Conservation (phyloP, 805 yeast species). For the Priceomyces fermenticarens region DNA sequence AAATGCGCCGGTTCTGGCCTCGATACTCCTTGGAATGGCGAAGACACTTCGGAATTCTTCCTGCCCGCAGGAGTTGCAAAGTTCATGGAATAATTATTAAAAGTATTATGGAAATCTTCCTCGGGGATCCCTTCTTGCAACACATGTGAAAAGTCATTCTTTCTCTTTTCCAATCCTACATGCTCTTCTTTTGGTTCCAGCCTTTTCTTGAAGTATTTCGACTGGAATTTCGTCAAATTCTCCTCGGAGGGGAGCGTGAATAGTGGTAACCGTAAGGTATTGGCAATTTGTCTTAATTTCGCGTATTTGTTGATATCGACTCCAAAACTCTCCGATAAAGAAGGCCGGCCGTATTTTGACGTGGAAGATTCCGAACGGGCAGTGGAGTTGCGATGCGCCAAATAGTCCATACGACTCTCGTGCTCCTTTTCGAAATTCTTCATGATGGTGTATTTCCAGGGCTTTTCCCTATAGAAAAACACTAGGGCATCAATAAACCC, state of each 20-base stretch:
- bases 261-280: conserved; percentile 40
- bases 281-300: conserved; percentile 38
- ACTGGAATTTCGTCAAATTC: conserved; percentile 21
- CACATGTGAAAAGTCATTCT: conserved; percentile 36
- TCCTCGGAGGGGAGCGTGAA: conserved; percentile 42
- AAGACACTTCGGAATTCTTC: conserved; percentile 1
- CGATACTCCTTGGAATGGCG: background rate
- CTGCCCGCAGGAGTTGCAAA: conserved; percentile 10
- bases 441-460: conserved; percentile 60
- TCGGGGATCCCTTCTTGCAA: conserved; percentile 27
- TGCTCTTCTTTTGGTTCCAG: conserved; percentile 4
- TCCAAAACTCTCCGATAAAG: conserved; percentile 26
- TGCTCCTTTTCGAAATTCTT: conserved; percentile 35
- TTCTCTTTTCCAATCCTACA: background rate
- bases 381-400: conserved; percentile 5
- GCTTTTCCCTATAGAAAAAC: conserved; percentile 72
- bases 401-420: conserved; percentile 21
- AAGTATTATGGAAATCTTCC: conserved; percentile 24
- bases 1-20: background rate
- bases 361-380: conserved; percentile 14
- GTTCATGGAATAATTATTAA: conserved; percentile 28
- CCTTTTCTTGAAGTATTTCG: conserved; percentile 13
- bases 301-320: conserved; percentile 28
- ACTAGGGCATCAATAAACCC: conserved; percentile 77
- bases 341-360: conserved; percentile 23